Base-by-base conservation (phyloP, 169 alveolate genomes). In the Plasmodium knowlesi region DNA sequence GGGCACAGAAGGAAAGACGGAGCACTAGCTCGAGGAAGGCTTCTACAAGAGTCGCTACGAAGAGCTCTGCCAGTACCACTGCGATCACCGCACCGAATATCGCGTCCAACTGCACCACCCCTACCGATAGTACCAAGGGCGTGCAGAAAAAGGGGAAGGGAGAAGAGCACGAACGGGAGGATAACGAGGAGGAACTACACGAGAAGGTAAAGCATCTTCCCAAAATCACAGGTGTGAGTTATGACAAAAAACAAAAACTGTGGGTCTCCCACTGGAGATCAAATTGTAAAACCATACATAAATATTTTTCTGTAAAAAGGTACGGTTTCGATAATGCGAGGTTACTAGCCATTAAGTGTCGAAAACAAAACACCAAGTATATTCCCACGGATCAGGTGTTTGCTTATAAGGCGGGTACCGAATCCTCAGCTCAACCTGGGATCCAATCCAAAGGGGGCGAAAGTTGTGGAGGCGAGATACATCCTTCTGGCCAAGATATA, bases 251-350 rank as follows among this genome's bases (percentile, higher is more conserved):
- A 70, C 97, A 96, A 41, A 96, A 95, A 34, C 92, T 95, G 92
- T 96, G 97, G 97, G 97, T 96, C 8, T 96, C 97, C 39, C 96
- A 96, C 16, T 96, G 97, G 97, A 95, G 96, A 70, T 95, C 93
- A 50, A 96, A 96, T 81, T 95, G 97, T 86, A 96, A 96, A 91
- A 95, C 97, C 6, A 85, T 96, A 94, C 97, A 96, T 54, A 74
- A 96, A 43, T 96, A 96, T 86, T 96, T 96, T 61, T 95, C 97
- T 37, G 97, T 96, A 1, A 96, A 96, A 74, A 94, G 96, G 39
- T 96, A 95, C 70, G 97, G 97, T n/a, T 96, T 96, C 84, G 96
- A 96, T 82, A 96, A 96, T 79, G 97, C 97, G 3, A 41, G 97
- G 34, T 46, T 93, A 85, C 94, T 96, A 50, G 97, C 97, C 67